Conservation (phyloP, 352 stramenopile species). For the Globisporangium orthogonon region DNA sequence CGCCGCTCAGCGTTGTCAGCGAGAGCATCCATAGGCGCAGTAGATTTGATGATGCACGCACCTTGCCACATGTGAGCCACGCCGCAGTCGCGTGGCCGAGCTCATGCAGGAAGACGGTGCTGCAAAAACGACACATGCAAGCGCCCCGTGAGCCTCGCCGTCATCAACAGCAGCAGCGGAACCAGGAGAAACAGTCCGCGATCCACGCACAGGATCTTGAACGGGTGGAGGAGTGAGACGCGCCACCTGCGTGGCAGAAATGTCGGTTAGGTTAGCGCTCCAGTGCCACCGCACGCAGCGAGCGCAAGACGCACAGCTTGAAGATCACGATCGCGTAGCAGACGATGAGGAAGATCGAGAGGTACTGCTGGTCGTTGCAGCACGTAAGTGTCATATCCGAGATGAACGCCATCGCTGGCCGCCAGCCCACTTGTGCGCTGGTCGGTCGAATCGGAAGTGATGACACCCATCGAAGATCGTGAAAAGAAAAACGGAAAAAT, state of each 20-base stretch:
- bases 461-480: no score
- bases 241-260: conserved; percentile 55
- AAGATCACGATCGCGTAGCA: conserved; percentile 84
- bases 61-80: conserved; percentile 81
- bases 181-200: neutral
- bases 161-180: neutral
- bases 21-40: neutral
- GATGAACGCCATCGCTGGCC: conserved; percentile 4
- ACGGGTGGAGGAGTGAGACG: conserved; percentile 78
- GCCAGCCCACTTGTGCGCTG: neutral
- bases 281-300: neutral
- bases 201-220: conserved; percentile 81
- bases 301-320: conserved; percentile 47
- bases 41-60: conserved; percentile 11
- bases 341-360: conserved; percentile 86
- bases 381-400: conserved; percentile 66
- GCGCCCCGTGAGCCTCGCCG: neutral
- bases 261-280: neutral
- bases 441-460: neutral
- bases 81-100: conserved; percentile 75
- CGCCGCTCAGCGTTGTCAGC: neutral
- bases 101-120: conserved; percentile 86
- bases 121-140: conserved; percentile 9
- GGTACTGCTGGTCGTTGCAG: conserved; percentile 86
- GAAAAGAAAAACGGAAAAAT: neutral